Evolutionary conservation across 345 rosid genomes (phyloP), one percentile per base, ranked within the genome.

Genomic region (Populus davidiana): DNA sequence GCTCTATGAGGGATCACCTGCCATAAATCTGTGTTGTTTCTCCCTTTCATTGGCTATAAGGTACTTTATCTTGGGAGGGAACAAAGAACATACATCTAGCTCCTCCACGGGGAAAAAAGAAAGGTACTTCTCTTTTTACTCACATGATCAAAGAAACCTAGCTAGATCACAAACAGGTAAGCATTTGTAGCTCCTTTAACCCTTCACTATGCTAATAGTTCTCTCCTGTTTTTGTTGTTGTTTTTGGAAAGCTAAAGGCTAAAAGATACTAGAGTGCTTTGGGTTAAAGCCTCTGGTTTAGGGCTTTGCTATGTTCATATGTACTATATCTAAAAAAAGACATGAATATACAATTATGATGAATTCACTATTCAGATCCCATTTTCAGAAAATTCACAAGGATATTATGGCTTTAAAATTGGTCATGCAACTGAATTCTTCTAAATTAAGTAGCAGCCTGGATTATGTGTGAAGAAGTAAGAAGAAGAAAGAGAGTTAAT

Each of bases 321-420:
- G 38, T 70, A 69, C 14, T 50, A 21, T 9, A 21, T 27, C 43
- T 9, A 67, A 11, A 35, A 21, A 72, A 54, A 73, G 8, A 56
- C 16, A 33, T 65, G 71, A 25, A 39, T 5, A 38, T 13, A 71
- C 39, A 64, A 41, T 23, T 81, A 23, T 76, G 77, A 69, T 76
- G 78, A 82, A 72, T 77, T 78, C 87, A 80, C 75, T 78, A 43
- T 67, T 76, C 84, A 80, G 83, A 81, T 83, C 83, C 77, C 83
- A 82, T 50, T 67, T 65, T 77, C 70, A 77, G 43, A 69, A 16
- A 56, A 73, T 77, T 73, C 70, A 78, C 29, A 78, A 65, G 76
- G 73, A 27, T 72, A 21, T 63, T 39, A 74, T 54, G 35, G 36
- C 71, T 70, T 69, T 72, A 65, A 23, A 69, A 35, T 56, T 66